Percentiles rank a stretch among this genome's conserved stretches.
Conservation (phyloP, 257 asterid genomes). For the Misopates orontium region DNA sequence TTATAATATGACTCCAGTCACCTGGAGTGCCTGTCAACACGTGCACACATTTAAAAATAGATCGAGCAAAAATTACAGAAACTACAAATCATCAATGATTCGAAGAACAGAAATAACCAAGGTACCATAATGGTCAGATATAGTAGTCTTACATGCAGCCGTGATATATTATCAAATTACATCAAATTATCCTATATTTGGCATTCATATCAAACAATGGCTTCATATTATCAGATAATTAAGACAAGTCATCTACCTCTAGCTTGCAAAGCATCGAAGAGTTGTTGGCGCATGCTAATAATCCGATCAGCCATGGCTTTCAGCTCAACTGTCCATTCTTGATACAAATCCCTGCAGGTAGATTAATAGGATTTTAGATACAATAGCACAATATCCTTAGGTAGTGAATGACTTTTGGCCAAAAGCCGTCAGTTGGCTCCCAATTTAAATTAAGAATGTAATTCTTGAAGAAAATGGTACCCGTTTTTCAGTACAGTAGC, state of each 20-base stretch:
- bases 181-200: not conserved
- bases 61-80: not conserved
- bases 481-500: constrained; percentile 72
- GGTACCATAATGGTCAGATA: not conserved
- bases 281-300: constrained; percentile 80
- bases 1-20: constrained; percentile 84
- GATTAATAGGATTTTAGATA: constrained; percentile 19
- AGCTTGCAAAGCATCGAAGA: constrained; percentile 60
- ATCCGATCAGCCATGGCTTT: constrained; percentile 87
- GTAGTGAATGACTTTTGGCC: not conserved
- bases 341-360: constrained; percentile 52
- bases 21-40: constrained; percentile 71
- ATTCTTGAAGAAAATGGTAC: constrained; percentile 26
- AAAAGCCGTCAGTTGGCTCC: not conserved
- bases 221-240: too few relatives aligned
- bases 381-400: not conserved
- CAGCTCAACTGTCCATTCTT: constrained; percentile 78
- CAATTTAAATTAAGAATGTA: not conserved
- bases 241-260: constrained; percentile 39
- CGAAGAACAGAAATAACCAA: not conserved
- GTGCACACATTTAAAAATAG: not conserved
- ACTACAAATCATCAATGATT: not conserved
- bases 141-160: not conserved
- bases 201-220: not conserved
- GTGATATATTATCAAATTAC: not conserved